Evolutionary conservation across 495 filamentous ascomycete genomes (phyloP), one percentile per base, ranked within the genome.

Genomic region (Monascus purpureus): DNA sequence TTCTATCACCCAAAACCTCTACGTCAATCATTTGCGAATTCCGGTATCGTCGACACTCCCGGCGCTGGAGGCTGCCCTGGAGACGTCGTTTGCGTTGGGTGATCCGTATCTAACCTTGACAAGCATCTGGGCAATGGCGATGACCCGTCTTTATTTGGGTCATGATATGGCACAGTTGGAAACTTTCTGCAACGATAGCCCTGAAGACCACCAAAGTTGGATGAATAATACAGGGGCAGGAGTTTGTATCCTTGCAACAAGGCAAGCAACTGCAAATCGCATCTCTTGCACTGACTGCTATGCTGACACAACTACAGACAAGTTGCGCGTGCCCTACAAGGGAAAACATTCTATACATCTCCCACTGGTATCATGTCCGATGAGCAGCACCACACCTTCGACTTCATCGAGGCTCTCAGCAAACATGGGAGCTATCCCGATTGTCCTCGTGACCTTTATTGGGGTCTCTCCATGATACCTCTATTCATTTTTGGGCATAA

Each of bases 121-220:
- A 20, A 79, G 79, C 44, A 67, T 83, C 32, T 85, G 77, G 0
- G 62, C 82, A 14, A 70, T 76, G 39, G 75, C 80, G 1, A 70
- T 75, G 42, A 71, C 77, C 18, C 75, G 70, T 31, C 67, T 92
- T 15, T 85, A 72, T 39, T 65, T 73, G 13, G 80, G 80, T 17
- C 77, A 87, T 41, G 77, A 93, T 35, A 67, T 82, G 45, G 58
- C 64, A 9, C 81, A 90, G 16, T 45, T 90, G 1, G 84, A 93
- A 47, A 55, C 67, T 0, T 85, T 77, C 46, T 78, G 80, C 45
- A 63, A 71, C 16, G 79, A 79, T 37, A 69, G 72, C 13, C 75
- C 79, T 5, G 78, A 86, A 36, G 86, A 92, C 32, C 70, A 86
- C 29, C 73, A 69, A 1, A 68, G 71, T 24, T 93, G 82, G 82